These are phyloP conservation scores for Prunus mongolica DNA, from an alignment of 306 rosid species.

Conservation along the genomic window DNA sequence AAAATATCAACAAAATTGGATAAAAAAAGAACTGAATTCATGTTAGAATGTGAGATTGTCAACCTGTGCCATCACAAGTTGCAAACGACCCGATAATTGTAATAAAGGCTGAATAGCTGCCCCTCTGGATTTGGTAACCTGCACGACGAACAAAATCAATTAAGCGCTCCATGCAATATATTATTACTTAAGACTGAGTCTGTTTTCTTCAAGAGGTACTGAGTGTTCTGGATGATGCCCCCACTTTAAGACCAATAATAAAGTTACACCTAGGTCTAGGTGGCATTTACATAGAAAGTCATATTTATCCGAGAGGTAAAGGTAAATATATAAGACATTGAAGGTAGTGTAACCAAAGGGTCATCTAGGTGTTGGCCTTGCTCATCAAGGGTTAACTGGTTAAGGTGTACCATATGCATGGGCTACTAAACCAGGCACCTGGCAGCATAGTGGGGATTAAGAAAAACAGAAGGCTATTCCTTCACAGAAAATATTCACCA, in stretches of 20 bases:
- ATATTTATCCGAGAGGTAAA: background rate
- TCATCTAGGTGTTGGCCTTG: conserved; percentile 6
- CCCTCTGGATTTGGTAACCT: conserved; percentile 67
- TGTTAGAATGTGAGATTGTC: conserved; percentile 6
- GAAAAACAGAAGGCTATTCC: background rate
- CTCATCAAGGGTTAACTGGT: background rate
- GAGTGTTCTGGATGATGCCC: background rate
- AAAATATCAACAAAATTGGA: conserved; percentile 23
- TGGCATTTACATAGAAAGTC: background rate
- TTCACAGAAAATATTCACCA: background rate
- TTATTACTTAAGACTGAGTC: background rate
- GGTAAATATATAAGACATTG: background rate
- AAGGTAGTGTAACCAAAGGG: background rate
- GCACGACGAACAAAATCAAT: conserved; percentile 17
- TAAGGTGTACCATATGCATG: background rate
- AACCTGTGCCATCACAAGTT: conserved; percentile 82
- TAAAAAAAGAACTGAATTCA: background rate
- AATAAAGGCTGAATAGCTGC: conserved; percentile 56
- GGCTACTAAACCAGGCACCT: background rate
- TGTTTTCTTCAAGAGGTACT: background rate
- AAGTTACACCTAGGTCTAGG: background rate
- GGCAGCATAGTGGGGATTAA: background rate
- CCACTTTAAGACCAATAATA: background rate
- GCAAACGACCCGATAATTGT: conserved; percentile 82
- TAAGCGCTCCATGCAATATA: background rate